Base-by-base conservation (phyloP, 2,329 filamentous ascomycete species). In the Lachnellula subtilissima region DNA sequence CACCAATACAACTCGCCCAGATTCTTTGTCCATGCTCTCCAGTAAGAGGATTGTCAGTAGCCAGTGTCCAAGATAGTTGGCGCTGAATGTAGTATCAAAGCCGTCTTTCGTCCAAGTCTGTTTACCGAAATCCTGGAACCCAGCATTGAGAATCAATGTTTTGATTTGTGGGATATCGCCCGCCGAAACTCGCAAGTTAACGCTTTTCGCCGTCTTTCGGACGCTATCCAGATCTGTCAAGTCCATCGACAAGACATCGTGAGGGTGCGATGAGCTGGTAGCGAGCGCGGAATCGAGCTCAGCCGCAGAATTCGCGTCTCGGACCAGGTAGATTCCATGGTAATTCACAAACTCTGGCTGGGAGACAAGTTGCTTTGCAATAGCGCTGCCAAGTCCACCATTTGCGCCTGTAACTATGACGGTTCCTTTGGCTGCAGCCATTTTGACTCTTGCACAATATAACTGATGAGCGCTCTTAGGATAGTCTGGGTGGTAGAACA, bases 11-110 rank as follows among this genome's bases (percentile, higher is more conserved):
- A 73, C 62, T 7, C 69, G 63, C 2, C 70, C 71, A 2, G 60
- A 40, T 43, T 68, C 57, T 51, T 61, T 64, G 61, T 72, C 70
- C 64, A 72, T 66, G 43, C 70, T 71, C 55, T 66, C 59, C 17
- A 73, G 61, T 11, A 72, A 56, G 22, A 72, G 53, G 15, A 72
- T 39, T 2, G 66, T 66, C 17, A 73, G 57, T 25, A 72, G 65
- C 57, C 67, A 72, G 45, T 71, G 68, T 0, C 63, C 62, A 6
- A 73, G 65, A 56, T 71, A 72, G 55, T 67, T 71, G 28, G 59
- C 57, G 48, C 65, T 62, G 50, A 72, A 73, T 5, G 65, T 65
- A 55, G 64, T 65, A 42, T 72, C 71, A 40, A 69, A 69, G 8
- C 69, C 70, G 48, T 73, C 70, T 2, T 64, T 56, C 11, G 67